These are phyloP conservation scores for Monosporozyma solicola DNA, from an alignment of 805 yeast species.

Conservation along the genomic window DNA sequence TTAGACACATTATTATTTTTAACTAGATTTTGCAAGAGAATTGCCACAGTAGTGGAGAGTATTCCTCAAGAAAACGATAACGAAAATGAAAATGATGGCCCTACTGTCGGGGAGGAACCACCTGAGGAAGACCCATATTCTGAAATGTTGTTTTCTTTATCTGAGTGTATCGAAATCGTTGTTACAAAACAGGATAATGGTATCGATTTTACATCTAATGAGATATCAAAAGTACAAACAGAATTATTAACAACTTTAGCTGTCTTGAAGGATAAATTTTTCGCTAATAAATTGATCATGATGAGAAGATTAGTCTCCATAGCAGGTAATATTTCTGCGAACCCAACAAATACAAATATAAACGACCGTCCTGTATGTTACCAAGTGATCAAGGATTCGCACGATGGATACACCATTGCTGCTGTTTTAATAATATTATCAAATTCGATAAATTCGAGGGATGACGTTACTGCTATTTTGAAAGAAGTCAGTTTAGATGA, in stretches of 20 bases:
- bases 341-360: conserved; percentile 14
- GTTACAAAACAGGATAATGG: conserved; percentile 9
- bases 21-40: conserved; percentile 7
- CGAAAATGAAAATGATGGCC: conserved; percentile 9
- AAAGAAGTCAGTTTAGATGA: conserved; percentile 9
- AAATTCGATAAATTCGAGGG: conserved; percentile 19
- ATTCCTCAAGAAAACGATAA: conserved; percentile 4
- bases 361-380: conserved; percentile 14
- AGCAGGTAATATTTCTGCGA: conserved; percentile 24
- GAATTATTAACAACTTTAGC: conserved; percentile 13
- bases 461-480: conserved; percentile 14
- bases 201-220: conserved; percentile 7
- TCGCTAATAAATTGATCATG: conserved; percentile 23
- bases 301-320: conserved; percentile 24
- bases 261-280: conserved; percentile 11
- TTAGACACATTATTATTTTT: conserved; percentile 10
- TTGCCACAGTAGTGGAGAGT: conserved; percentile 9
- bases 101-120: conserved; percentile 1
- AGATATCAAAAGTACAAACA: conserved; percentile 11
- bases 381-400: conserved; percentile 6
- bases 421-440: conserved; percentile 21
- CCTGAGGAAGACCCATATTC: conserved; percentile 14
- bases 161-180: conserved; percentile 16
- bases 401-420: conserved; percentile 18
- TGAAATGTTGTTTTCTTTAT: conserved; percentile 15